These are phyloP conservation scores for Gastroboletus turbinatus DNA, from an alignment of 1,284 basidiomycete genomes.

Conservation along the genomic window DNA sequence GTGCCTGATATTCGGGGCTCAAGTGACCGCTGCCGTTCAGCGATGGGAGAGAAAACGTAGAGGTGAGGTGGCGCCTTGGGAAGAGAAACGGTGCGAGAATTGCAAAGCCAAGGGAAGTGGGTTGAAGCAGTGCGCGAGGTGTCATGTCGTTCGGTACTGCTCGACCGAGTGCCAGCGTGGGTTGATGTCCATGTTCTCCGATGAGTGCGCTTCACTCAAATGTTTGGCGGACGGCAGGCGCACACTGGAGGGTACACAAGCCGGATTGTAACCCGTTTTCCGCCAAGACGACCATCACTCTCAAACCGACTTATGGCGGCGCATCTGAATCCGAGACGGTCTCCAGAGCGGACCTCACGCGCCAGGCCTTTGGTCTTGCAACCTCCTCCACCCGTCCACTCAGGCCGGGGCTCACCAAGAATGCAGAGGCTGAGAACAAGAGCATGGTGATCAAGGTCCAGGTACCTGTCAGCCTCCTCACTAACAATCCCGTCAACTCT, in stretches of 20 bases:
- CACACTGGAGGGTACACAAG: slow-evolving; percentile 52
- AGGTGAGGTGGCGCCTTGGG: slow-evolving; percentile 42
- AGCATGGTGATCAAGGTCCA: slow-evolving; percentile 55
- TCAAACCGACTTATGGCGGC: slow-evolving; percentile 44
- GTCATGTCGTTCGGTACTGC: slow-evolving; percentile 49
- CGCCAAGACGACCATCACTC: slow-evolving; percentile 40
- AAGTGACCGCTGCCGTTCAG: slow-evolving; percentile 45
- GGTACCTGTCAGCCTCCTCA: slow-evolving; percentile 32
- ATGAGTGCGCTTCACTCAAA: neutral
- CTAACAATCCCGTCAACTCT: slow-evolving; percentile 2
- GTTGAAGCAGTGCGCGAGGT: slow-evolving; percentile 46
- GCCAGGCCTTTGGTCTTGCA: slow-evolving; percentile 35
- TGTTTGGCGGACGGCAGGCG: slow-evolving; percentile 29
- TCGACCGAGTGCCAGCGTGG: slow-evolving; percentile 53
- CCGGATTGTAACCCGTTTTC: slow-evolving; percentile 45
- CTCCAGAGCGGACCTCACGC: slow-evolving; percentile 36
- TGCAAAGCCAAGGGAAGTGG: slow-evolving; percentile 32
- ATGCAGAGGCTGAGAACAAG: slow-evolving; percentile 33
- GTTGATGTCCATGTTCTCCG: slow-evolving; percentile 22
- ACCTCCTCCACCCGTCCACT: slow-evolving; percentile 5
- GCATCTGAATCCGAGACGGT: slow-evolving; percentile 20
- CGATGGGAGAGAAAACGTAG: slow-evolving; percentile 49
- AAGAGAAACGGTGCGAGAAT: slow-evolving; percentile 41
- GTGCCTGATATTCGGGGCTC: slow-evolving; percentile 41
- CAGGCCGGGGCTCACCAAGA: slow-evolving; percentile 14